A percentile compares a stretch with the other conserved stretches of the same genome.
phyloP scores from a whole-genome alignment of 1,284 basidiomycete species.

The Boletus semigastroideus region DNA sequence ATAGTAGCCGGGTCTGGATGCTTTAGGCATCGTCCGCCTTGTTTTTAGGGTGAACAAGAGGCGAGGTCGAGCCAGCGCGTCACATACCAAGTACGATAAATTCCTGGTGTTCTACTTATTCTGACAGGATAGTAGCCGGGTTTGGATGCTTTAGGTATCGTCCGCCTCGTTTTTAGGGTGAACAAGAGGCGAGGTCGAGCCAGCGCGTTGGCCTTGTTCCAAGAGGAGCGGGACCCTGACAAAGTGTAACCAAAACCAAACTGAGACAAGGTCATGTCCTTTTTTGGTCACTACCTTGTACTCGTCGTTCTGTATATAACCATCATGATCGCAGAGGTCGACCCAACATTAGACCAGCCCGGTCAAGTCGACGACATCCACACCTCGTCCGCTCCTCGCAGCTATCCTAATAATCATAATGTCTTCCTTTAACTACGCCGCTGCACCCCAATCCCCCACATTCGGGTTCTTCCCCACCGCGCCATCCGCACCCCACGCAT shows the following conservation, averaged over 20 bases:
- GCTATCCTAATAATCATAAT: constrained; percentile 25
- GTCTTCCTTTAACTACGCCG: constrained; percentile 42
- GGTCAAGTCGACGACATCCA: constrained; percentile 11
- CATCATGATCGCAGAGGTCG: constrained; percentile 3
- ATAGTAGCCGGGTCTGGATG: constrained; percentile 36
- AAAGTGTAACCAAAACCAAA: constrained; percentile 14
- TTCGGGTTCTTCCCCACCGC: constrained; percentile 64
- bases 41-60: background rate
- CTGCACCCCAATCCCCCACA: constrained; percentile 48
- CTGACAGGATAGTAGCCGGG: constrained; percentile 41
- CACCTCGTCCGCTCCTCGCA: background rate
- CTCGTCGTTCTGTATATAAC: constrained; percentile 30
- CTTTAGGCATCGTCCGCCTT: constrained; percentile 33
- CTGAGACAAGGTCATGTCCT: constrained; percentile 18
- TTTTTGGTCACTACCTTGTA: constrained; percentile 28
- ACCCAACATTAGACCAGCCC: constrained; percentile 12
- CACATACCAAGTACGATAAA: constrained; percentile 44
- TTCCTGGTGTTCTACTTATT: constrained; percentile 36
- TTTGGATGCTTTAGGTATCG: constrained; percentile 27
- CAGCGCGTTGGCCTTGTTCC: constrained; percentile 17
- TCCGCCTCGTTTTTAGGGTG: background rate
- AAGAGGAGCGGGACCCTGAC: constrained; percentile 4
- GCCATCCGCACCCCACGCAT: constrained; percentile 60
- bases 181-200: background rate
- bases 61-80: background rate